Base-by-base conservation (phyloP, 2,329 filamentous ascomycete genomes). In the Colletotrichum sublineola region DNA sequence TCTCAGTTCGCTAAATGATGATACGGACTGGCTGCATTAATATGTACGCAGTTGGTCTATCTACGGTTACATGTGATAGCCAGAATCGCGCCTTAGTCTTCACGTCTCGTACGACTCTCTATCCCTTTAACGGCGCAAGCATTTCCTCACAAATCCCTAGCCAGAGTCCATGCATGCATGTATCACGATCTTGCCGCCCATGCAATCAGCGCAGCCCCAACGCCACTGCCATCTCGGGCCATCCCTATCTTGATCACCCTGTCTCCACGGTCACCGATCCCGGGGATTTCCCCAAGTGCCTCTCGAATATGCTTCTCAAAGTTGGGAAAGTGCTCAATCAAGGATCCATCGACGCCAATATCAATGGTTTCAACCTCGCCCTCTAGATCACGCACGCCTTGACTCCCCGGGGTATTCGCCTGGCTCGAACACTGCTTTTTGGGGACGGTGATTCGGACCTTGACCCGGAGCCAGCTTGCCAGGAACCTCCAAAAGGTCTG, bases 171-270 rank as follows among this genome's bases (percentile, higher is more conserved):
- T 24, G 24, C 24, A 24, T 24, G 24, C 14, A 15, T 33, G 14
- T 4, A 33, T 56, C 29, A 56, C 15, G 53, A 18, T 5, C 70
- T 64, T 8, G 70, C 70, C 24, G 76, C 75, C 63, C 77, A 76
- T 5, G 92, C 92, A 80, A 93, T 93, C 77, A 94, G 80, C 64
- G 92, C 92, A 9, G 92, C 92, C 58, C 92, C 92, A 42, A 94
- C 90, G 63, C 92, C 91, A 75, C 88, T 91, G 20, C 92, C 92
- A 78, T 94, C 92, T 82, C 93, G 93, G 36, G 92, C 91, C 77
- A 93, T 89, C 3, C 91, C 91, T 76, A 94, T 93, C 52, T 89
- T 84, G 55, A 94, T 86, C 79, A 87, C 88, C 82, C 88, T 89
- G 79, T 93, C 91, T 8, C 91, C 90, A 36, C 82, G 80, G 8